Evolutionary conservation across 441 rosid species (phyloP), one percentile per base, ranked within the genome.

Genomic region (Pelargonium fulgidum): DNA sequence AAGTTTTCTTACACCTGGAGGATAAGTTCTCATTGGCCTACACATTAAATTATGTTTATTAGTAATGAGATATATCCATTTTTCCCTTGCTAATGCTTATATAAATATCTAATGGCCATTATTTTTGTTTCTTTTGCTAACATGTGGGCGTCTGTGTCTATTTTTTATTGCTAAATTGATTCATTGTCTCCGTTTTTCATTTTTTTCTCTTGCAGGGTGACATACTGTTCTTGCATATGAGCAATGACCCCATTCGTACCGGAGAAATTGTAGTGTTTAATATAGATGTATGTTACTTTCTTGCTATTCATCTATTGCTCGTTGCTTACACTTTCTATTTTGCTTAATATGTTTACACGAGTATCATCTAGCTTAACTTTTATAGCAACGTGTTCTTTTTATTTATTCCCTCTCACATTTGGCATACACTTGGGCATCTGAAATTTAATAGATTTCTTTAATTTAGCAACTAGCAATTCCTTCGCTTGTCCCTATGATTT

Each of bases 201-300:
- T 17, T 54, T 19, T 13, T 17, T 54, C 58, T 16, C 58, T 69
- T 88, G 76, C 86, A 93, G 97, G 96, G 99, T 22, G 99, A 90
- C 70, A 84, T 93, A 74, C 69, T 93, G 81, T 89, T 93, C 78
- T 81, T 87, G 68, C 82, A 70, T 58, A 89, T 84, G 96, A 86
- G 84, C 36, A 81, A 87, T 63, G 96, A 85, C 26, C 96, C 96
- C 8, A 81, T 94, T 83, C 85, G 96, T 64, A 75, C 88, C 0
- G 96, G 97, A 73, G 93, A 94, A 77, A 88, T 91, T 50, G 87
- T 91, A 39, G 99, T 94, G 14, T 91, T 87, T 20, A 91, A 84
- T 67, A 68, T 89, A 68, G 89, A 91, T 22, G 91, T 87, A 67
- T 16, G 89, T 33, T 63, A 1, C 7, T 9, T 67, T 66, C 6